These are phyloP conservation scores for Cystobasidiaceae sp. DNA, from an alignment of 1,284 basidiomycete species.

Conservation along the genomic window DNA sequence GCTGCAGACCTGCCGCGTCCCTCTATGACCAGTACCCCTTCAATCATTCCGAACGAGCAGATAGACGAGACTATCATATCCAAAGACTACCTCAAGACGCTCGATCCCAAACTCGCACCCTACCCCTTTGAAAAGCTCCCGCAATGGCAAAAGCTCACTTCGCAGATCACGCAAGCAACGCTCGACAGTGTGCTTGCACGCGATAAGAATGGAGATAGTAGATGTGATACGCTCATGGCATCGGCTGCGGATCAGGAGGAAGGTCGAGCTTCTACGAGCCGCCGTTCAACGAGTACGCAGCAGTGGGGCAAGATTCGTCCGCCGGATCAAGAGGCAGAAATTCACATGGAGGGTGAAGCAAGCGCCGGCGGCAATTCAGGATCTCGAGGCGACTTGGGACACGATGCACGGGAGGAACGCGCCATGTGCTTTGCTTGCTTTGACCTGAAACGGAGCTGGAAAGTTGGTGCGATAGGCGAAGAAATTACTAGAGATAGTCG, in stretches of 20 bases:
- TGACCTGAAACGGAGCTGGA: slow-evolving; percentile 49
- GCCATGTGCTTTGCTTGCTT: slow-evolving; percentile 46
- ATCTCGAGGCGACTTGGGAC: too few species aligned
- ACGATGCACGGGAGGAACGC: too few species aligned
- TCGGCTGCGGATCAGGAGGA: slow-evolving; percentile 31
- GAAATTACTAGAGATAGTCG: slow-evolving; percentile 47
- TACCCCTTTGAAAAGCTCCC: slow-evolving; percentile 47
- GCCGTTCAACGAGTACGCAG: background rate
- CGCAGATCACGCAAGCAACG: slow-evolving; percentile 39
- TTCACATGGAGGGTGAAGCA: background rate
- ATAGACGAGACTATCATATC: slow-evolving; percentile 36
- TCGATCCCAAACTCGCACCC: slow-evolving; percentile 48
- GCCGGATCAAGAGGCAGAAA: background rate
- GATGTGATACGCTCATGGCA: slow-evolving; percentile 40
- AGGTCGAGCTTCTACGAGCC: slow-evolving; percentile 2
- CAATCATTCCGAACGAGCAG: background rate
- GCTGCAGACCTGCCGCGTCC: too few species aligned
- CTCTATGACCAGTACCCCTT: background rate
- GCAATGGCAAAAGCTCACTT: slow-evolving; percentile 45
- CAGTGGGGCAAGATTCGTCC: slow-evolving; percentile 34
- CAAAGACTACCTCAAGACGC: slow-evolving; percentile 46
- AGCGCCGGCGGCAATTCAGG: background rate
- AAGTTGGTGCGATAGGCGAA: slow-evolving; percentile 47
- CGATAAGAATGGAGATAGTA: slow-evolving; percentile 43
- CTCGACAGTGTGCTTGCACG: slow-evolving; percentile 43